phyloP scores from a whole-genome alignment of 768 basidiomycete species.

The Mycena capillaripes region DNA sequence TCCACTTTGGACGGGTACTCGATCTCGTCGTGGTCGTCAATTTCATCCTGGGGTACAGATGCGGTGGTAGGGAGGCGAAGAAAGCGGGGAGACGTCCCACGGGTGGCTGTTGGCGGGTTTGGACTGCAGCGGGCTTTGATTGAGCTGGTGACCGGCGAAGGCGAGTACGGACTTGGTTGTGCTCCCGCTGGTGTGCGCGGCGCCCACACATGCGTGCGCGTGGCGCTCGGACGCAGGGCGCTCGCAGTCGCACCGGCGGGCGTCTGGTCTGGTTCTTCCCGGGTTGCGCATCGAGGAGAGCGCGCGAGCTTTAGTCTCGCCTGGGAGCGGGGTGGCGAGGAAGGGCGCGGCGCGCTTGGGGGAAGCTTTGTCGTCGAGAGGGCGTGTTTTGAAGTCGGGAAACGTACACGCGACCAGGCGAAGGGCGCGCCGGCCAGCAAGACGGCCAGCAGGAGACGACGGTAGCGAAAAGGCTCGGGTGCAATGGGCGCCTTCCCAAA shows the following conservation, averaged over 20 bases:
- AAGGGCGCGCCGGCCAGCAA: too few species aligned
- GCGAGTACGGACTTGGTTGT: too few species aligned
- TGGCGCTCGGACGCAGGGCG: background rate
- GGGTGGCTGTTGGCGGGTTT: background rate
- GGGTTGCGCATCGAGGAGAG: background rate
- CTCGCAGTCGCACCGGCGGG: background rate
- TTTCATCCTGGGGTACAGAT: background rate
- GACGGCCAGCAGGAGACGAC: too few species aligned
- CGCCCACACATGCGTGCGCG: background rate
- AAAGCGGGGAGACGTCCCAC: background rate
- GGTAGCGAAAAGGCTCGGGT: too few species aligned
- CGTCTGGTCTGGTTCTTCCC: background rate
- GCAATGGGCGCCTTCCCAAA: too few species aligned
- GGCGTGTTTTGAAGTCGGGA: background rate
- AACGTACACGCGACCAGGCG: too few species aligned
- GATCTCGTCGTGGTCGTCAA: background rate
- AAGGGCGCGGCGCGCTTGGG: background rate
- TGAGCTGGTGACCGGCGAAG: background rate
- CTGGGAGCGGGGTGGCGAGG: background rate
- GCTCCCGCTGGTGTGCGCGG: background rate
- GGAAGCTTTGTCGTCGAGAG: background rate
- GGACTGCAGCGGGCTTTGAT: background rate
- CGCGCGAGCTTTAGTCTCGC: background rate
- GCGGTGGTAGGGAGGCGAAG: background rate
- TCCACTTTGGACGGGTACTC: background rate